Evolutionary conservation across 768 basidiomycete species (phyloP).

Genomic region (Pleurotus sapidus): DNA sequence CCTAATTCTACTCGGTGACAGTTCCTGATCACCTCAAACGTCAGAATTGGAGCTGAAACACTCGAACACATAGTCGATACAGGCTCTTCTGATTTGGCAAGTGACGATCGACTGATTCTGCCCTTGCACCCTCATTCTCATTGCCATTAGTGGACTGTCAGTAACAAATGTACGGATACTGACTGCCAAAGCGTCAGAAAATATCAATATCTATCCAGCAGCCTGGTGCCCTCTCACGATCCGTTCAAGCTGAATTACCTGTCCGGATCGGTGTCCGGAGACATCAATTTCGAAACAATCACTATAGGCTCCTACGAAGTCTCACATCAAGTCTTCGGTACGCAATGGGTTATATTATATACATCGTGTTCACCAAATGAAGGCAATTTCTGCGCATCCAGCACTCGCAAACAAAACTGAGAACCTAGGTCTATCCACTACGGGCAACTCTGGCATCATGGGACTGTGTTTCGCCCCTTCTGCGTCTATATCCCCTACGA

Average conservation of each 20-base stretch:
- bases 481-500: constrained; percentile 41
- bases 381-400: not conserved
- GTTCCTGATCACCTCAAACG: constrained; percentile 8
- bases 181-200: constrained; percentile 44
- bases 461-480: constrained; percentile 50
- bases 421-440: constrained; percentile 39
- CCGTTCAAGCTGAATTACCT: constrained; percentile 49
- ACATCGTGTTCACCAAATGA: constrained; percentile 13
- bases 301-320: constrained; percentile 32
- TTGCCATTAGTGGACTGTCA: constrained; percentile 46
- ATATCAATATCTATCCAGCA: constrained; percentile 30
- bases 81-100: constrained; percentile 55
- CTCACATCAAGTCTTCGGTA: constrained; percentile 47
- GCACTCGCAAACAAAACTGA: constrained; percentile 35
- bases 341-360: constrained; percentile 1
- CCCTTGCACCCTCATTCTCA: too few species aligned
- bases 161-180: constrained; percentile 35
- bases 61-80: constrained; percentile 51
- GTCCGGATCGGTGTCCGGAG: constrained; percentile 46
- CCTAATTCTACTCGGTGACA: not conserved
- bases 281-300: constrained; percentile 42
- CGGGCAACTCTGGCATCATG: constrained; percentile 52
- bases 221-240: constrained; percentile 26
- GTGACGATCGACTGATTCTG: constrained; percentile 8
- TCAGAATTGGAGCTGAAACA: constrained; percentile 36